Conservation (phyloP, 1,139 yeast species). For the Suhomyces chickasaworum region DNA sequence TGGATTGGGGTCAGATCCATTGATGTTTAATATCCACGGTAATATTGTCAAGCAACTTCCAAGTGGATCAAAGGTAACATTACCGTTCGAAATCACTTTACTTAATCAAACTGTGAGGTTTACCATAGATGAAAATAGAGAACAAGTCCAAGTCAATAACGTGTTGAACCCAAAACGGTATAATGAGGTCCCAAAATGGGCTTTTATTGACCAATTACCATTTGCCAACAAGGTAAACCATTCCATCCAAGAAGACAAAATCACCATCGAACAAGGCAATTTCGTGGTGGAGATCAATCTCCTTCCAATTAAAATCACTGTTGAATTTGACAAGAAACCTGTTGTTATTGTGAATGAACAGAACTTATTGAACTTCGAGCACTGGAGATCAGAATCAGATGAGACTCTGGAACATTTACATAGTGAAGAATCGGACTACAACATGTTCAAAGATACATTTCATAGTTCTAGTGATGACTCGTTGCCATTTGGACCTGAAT, state of each 20-base stretch:
- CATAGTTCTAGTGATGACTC: conserved; percentile 61
- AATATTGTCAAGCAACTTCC: conserved; percentile 44
- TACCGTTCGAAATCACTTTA: conserved; percentile 61
- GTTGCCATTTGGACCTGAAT: conserved; percentile 85
- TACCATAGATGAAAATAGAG: conserved; percentile 59
- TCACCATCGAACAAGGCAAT: conserved; percentile 42
- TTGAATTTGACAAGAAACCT: conserved; percentile 49
- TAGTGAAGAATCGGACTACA: conserved; percentile 58
- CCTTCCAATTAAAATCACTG: conserved; percentile 54
- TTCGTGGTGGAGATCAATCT: conserved; percentile 44
- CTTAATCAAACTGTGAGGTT: conserved; percentile 61
- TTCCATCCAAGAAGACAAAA: conserved; percentile 21
- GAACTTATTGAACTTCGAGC: conserved; percentile 76
- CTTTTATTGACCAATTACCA: conserved; percentile 38
- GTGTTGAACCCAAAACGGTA: conserved; percentile 49
- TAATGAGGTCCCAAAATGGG: conserved; percentile 63
- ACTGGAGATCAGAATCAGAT: conserved; percentile 51
- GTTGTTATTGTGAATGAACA: conserved; percentile 64
- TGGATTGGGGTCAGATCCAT: conserved; percentile 23
- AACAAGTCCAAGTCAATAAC: conserved; percentile 17
- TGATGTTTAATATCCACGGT: conserved; percentile 40
- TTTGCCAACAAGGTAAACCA: conserved; percentile 12
- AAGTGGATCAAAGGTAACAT: conserved; percentile 29
- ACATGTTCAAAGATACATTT: conserved; percentile 63
- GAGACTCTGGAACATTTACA: conserved; percentile 41